A percentile compares a stretch with the other conserved stretches of the same genome.
Evolutionary conservation across 495 filamentous ascomycete genomes (phyloP).

Genomic region (Hypoxylon fragiforme): DNA sequence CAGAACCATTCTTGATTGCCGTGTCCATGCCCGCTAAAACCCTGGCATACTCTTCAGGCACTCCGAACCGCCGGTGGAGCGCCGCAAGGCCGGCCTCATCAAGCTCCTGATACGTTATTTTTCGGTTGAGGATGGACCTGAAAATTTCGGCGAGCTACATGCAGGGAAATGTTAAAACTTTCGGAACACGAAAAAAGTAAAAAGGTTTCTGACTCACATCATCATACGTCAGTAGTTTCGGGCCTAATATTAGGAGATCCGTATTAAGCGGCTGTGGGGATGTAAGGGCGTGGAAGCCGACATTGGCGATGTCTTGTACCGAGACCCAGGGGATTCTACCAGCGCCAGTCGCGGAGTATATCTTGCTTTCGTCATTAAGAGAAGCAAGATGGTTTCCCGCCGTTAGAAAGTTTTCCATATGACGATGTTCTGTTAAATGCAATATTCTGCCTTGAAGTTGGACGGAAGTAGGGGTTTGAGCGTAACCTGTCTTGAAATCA

Average conservation of each 20-base stretch:
- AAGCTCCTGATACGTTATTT: conserved; percentile 51
- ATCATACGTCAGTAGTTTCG: conserved; percentile 49
- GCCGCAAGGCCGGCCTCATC: conserved; percentile 35
- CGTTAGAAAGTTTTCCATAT: conserved; percentile 39
- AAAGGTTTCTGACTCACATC: conserved; percentile 40
- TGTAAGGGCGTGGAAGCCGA: conserved; percentile 49
- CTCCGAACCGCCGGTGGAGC: conserved; percentile 29
- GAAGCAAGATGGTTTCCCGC: conserved; percentile 34
- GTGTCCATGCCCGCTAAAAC: conserved; percentile 44
- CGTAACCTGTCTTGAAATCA: conserved; percentile 50
- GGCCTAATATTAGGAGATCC: conserved; percentile 50
- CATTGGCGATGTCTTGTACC: conserved; percentile 51
- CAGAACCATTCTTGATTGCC: conserved; percentile 39
- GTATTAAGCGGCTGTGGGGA: conserved; percentile 45
- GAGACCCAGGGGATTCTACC: conserved; percentile 54
- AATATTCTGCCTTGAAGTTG: background rate
- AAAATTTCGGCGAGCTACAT: conserved; percentile 49
- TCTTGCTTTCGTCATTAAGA: conserved; percentile 46
- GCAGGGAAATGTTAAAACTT: background rate
- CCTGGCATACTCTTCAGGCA: conserved; percentile 41
- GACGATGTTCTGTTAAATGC: background rate
- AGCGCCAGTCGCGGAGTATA: conserved; percentile 49
- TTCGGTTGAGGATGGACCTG: conserved; percentile 41
- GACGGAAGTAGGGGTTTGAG: background rate
- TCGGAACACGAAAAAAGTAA: background rate